These are phyloP conservation scores for Aspergillus biplanus DNA, from an alignment of 495 filamentous ascomycete genomes.

Conservation along the genomic window DNA sequence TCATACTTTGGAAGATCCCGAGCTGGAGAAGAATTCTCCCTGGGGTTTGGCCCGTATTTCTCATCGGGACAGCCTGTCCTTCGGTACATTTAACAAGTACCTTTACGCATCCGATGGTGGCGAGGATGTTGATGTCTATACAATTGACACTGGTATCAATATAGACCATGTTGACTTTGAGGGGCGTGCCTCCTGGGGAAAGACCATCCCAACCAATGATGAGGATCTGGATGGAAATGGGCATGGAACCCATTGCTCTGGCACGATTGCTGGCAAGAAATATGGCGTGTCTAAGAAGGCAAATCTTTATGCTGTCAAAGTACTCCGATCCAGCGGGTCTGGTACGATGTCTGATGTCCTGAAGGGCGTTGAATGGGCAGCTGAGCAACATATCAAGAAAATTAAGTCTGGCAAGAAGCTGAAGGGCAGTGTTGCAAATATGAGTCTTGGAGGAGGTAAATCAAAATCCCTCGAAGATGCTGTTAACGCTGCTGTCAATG, in stretches of 20 bases:
- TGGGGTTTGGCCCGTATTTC: constrained; percentile 99
- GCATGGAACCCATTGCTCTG: constrained; percentile 99
- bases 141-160: constrained; percentile 98
- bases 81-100: constrained; percentile 97
- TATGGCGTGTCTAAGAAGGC: constrained; percentile 99
- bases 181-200: constrained; percentile 93
- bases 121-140: constrained; percentile 98
- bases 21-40: constrained; percentile 84
- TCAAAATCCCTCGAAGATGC: constrained; percentile 84
- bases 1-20: constrained; percentile 64
- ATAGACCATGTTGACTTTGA: constrained; percentile 93
- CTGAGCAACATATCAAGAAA: constrained; percentile 73
- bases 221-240: constrained; percentile 94
- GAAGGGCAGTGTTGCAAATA: constrained; percentile 99
- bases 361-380: constrained; percentile 96
- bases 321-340: constrained; percentile 94
- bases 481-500: constrained; percentile 90
- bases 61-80: constrained; percentile 82
- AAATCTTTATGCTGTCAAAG: constrained; percentile 95
- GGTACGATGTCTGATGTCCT: constrained; percentile 99
- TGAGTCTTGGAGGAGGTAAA: constrained; percentile 97
- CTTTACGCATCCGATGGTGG: constrained; percentile 88
- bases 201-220: constrained; percentile 87
- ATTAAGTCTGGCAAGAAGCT: constrained; percentile 84
- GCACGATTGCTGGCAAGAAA: constrained; percentile 96